Base-by-base conservation (phyloP, 352 stramenopile genomes). In the Thalassiosira sp. region DNA sequence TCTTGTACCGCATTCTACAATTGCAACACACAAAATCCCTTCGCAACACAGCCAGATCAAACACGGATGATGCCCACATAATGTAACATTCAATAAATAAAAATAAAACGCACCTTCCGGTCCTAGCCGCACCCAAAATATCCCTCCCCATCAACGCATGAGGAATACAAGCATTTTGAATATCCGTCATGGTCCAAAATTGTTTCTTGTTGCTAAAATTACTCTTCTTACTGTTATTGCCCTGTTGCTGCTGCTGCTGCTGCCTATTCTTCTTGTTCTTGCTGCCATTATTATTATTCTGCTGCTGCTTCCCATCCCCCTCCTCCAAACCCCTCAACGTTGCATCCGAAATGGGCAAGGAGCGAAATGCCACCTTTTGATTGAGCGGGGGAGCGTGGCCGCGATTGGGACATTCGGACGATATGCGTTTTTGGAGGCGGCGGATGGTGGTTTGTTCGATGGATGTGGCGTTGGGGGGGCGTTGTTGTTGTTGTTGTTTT, bases 141-240 rank as follows among this genome's bases (percentile, higher is more conserved):
- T 93, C 88, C 48, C 88, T 60, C 20, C 84, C 82, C 22, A 67
- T 75, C 25, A 93, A 71, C 6, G 88, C 84, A 85, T 93, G 88
- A 8, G 88, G 88, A 71, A 93, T 89, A 64, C 78, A 89, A 7
- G 81, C 83, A 68, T 85, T 87, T 64, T 93, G 88, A 65, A 93
- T 91, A 52, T 84, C 79, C 31, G 88, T 93, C 82, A 90, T 90
- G 48, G 76, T 91, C 13, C 76, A 86, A 60, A 90, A 93, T 56
- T 75, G 73, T 42, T 70, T 76, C 58, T 81, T 81, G 11, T 82
- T 83, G 48, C 71, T 76, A 27, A 48, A 64, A n/a, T 52, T 58
- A 22, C 59, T 75, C 18, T 66, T 69, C 24, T 79, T 84, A 6
- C 48, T 68, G 24, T 66, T 74, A 16, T 61, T 68, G 11, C 35